A percentile compares a stretch with the other conserved stretches of the same genome.
Conservation (phyloP, 2,329 filamentous ascomycete genomes). For the Fusarium burgessii region DNA sequence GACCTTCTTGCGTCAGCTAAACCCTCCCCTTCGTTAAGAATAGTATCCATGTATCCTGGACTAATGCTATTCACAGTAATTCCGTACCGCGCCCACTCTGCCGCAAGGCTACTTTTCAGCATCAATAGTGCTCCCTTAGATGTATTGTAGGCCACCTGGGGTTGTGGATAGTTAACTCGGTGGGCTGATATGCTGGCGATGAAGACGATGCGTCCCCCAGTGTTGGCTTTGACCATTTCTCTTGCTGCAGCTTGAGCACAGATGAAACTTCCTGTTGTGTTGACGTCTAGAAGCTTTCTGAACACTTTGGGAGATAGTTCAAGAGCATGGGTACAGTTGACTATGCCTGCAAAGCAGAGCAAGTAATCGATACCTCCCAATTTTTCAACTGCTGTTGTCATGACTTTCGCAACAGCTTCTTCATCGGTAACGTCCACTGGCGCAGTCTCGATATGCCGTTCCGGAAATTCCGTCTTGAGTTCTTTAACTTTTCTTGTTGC, state of each 20-base stretch:
- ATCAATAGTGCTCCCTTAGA: conserved; percentile 75
- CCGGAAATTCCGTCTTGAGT: not conserved
- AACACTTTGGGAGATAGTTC: conserved; percentile 70
- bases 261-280: conserved; percentile 77
- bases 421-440: conserved; percentile 21
- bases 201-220: conserved; percentile 72
- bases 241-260: conserved; percentile 72
- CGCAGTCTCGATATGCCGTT: not conserved
- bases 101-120: conserved; percentile 63
- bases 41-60: conserved; percentile 82
- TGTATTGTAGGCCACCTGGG: conserved; percentile 78
- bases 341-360: conserved; percentile 60
- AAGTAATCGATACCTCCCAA: conserved; percentile 13
- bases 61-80: conserved; percentile 77
- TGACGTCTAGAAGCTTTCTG: conserved; percentile 75
- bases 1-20: conserved; percentile 53
- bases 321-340: conserved; percentile 70
- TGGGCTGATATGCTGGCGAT: conserved; percentile 77
- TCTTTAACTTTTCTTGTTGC: not conserved
- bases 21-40: conserved; percentile 74
- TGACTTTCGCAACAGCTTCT: not conserved
- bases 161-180: conserved; percentile 77
- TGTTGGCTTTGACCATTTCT: conserved; percentile 64
- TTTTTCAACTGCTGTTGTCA: not conserved
- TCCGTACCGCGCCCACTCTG: conserved; percentile 77